Conservation (phyloP, 176 grass and related monocot genomes). For the Oryza glumipatula region DNA sequence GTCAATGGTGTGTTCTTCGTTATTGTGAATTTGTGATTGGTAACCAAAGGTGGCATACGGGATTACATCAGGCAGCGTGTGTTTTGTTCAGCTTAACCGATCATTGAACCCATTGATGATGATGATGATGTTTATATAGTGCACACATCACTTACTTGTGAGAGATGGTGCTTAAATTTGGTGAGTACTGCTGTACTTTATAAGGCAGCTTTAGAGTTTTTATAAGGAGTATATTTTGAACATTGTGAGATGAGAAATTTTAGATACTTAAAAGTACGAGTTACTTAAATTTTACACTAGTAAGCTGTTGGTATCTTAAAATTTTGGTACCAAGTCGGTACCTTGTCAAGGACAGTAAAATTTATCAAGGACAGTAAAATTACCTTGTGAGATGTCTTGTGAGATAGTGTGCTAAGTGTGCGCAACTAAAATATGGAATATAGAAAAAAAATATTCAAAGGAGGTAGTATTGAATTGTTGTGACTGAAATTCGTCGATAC, state of each 20-base stretch:
- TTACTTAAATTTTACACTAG: too few relatives aligned
- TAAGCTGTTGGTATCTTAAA: too few relatives aligned
- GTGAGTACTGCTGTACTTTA: neutral
- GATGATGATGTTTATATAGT: neutral
- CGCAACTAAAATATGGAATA: neutral
- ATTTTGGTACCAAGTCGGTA: too few relatives aligned
- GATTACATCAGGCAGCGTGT: slow-evolving; percentile 76
- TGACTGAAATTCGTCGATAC: neutral
- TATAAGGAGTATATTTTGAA: neutral
- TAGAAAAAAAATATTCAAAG: neutral
- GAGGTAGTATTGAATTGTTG: neutral
- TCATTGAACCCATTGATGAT: slow-evolving; percentile 21
- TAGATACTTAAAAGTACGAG: too few relatives aligned
- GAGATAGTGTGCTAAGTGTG: too few relatives aligned
- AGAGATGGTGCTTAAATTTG: neutral
- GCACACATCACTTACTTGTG: slow-evolving; percentile 11
- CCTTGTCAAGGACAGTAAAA: too few relatives aligned
- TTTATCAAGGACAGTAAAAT: too few relatives aligned
- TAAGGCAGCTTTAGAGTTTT: neutral
- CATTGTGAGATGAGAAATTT: neutral
- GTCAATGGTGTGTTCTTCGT: neutral
- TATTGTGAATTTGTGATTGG: slow-evolving; percentile 30
- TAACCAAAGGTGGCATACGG: slow-evolving; percentile 74
- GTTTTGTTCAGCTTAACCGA: slow-evolving; percentile 22
- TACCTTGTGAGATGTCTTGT: too few relatives aligned